phyloP scores from a whole-genome alignment of 148 eudicot species.

The Camellia sinensis region DNA sequence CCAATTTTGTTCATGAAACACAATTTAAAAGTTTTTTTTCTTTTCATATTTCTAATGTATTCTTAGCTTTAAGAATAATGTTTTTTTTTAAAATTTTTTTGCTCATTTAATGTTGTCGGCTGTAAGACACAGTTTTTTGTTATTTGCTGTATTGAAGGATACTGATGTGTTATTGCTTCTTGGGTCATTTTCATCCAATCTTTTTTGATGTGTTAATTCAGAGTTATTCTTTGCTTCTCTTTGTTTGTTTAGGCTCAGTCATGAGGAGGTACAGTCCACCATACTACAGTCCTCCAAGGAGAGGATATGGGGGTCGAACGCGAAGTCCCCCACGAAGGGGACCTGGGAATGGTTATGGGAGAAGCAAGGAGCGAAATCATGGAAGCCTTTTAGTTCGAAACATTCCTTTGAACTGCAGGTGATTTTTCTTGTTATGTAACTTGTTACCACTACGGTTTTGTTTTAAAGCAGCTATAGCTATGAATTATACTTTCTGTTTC shows the following conservation, averaged over 20 bases:
- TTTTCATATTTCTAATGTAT: background rate
- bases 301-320: conserved; percentile 59
- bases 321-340: conserved; percentile 69
- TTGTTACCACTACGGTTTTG: background rate
- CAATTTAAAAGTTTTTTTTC: background rate
- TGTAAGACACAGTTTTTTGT: background rate
- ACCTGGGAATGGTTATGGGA: conserved; percentile 27
- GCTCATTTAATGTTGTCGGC: background rate
- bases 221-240: background rate
- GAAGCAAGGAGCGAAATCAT: conserved; percentile 51
- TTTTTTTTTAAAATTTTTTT: too few species aligned
- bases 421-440: background rate
- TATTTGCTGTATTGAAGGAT: background rate
- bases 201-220: background rate
- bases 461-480: background rate
- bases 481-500: background rate
- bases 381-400: conserved; percentile 77
- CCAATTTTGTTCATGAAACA: background rate
- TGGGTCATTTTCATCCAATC: background rate
- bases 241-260: conserved; percentile 25
- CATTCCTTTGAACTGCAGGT: conserved; percentile 73
- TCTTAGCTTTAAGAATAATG: background rate
- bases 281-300: conserved; percentile 70
- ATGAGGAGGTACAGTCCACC: conserved; percentile 77
- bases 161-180: background rate